Evolutionary conservation across 306 rosid genomes (phyloP).

Genomic region (Acacia acuminata): DNA sequence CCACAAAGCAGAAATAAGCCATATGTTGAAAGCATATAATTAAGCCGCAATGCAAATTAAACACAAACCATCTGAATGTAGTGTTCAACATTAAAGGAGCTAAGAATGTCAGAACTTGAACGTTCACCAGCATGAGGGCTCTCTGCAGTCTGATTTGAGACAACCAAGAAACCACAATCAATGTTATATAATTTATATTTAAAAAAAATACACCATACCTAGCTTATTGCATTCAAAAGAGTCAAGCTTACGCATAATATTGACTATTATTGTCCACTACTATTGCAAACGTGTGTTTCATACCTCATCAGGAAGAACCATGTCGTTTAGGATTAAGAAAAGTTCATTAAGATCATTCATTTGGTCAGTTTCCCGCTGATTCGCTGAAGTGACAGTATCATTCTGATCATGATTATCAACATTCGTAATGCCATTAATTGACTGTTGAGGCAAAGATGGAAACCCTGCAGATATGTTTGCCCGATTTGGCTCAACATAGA

Average conservation of each 20-base stretch:
- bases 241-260: not conserved
- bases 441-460: constrained; percentile 4
- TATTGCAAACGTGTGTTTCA: not conserved
- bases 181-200: not conserved
- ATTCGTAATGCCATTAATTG: not conserved
- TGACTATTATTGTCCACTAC: not conserved
- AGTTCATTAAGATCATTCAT: not conserved
- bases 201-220: not conserved
- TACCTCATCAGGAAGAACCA: constrained; percentile 29
- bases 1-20: not conserved
- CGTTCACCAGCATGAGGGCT: not conserved
- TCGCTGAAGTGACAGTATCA: not conserved
- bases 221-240: not conserved
- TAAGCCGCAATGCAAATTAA: not conserved
- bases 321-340: not conserved
- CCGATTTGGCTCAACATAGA: not conserved
- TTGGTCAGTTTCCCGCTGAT: not conserved
- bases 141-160: constrained; percentile 10
- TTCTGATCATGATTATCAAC: not conserved
- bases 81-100: not conserved
- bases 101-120: not conserved
- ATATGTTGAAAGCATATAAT: not conserved
- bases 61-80: constrained; percentile 36
- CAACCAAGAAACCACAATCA: not conserved
- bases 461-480: constrained; percentile 12